Percentiles rank a stretch among this genome's conserved stretches.
These are phyloP conservation scores for Cyamopsis tetragonoloba DNA, from an alignment of 306 rosid genomes.

Conservation along the genomic window DNA sequence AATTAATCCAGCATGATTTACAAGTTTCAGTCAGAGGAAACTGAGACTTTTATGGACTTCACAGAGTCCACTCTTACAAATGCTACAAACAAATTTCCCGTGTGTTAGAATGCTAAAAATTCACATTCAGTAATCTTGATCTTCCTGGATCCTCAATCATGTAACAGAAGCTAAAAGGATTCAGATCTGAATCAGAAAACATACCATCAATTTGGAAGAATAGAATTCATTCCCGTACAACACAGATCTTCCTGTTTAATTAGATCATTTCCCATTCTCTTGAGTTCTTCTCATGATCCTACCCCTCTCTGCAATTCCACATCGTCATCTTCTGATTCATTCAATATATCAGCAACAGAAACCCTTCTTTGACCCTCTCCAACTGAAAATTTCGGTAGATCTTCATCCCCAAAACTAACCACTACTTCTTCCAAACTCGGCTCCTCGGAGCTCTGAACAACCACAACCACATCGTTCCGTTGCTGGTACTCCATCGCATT, in stretches of 20 bases:
- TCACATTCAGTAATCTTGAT: not conserved
- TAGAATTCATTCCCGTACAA: not conserved
- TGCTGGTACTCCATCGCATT: constrained; percentile 44
- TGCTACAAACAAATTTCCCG: not conserved
- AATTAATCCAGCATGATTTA: no score
- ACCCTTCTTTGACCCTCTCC: not conserved
- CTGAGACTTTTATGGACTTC: no score
- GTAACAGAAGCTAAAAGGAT: not conserved
- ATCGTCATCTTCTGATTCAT: not conserved
- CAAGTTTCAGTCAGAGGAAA: no score
- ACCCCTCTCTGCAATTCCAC: no score
- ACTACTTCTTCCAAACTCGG: constrained; percentile 1
- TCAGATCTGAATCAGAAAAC: not conserved
- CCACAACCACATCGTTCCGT: constrained; percentile 30
- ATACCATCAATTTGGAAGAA: not conserved
- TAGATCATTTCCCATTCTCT: not conserved
- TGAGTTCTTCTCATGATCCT: not conserved
- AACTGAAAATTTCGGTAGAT: not conserved
- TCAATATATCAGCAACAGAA: no score
- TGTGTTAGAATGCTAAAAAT: not conserved
- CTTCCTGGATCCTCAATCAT: not conserved
- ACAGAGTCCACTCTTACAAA: not conserved
- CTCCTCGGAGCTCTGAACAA: constrained; percentile 33
- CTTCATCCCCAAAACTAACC: constrained; percentile 1
- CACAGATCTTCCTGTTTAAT: not conserved